phyloP scores from a whole-genome alignment of 2,329 filamentous ascomycete species.

The Plenodomus biglobosus region DNA sequence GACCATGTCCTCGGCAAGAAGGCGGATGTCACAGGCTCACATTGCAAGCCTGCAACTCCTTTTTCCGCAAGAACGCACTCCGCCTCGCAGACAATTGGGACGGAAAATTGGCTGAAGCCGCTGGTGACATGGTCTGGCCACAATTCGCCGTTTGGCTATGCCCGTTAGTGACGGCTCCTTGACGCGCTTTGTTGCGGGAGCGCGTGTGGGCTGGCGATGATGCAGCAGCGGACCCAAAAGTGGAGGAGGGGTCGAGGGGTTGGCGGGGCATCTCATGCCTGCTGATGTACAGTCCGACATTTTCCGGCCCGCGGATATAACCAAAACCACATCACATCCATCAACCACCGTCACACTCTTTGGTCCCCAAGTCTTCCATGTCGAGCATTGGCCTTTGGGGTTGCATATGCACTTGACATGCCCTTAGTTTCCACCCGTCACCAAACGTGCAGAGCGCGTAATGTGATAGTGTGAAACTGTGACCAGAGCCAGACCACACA shows the following conservation, averaged over 20 bases:
- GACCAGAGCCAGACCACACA: no score
- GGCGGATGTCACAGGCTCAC: constrained; percentile 32
- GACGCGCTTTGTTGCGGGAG: constrained; percentile 32
- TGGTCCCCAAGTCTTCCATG: no score
- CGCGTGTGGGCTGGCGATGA: constrained; percentile 16
- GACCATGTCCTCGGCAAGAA: constrained; percentile 36
- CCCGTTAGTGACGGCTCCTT: background rate
- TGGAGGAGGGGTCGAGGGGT: constrained; percentile 28
- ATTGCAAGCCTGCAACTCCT: constrained; percentile 12
- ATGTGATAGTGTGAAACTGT: no score
- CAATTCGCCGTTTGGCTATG: background rate
- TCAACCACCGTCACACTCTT: background rate
- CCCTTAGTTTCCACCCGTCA: no score
- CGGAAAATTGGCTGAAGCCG: constrained; percentile 1
- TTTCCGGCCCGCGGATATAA: constrained; percentile 33
- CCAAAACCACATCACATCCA: background rate
- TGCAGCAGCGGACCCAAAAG: constrained; percentile 21
- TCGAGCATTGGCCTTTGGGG: background rate
- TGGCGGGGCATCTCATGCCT: constrained; percentile 17
- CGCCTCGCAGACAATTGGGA: constrained; percentile 8
- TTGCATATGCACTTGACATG: background rate
- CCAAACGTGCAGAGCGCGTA: no score
- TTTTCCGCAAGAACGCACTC: constrained; percentile 5
- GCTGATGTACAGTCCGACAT: constrained; percentile 22
- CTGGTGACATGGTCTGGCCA: constrained; percentile 4